Percentiles rank a stretch among this genome's conserved stretches.
These are phyloP conservation scores for Chalciporus pseudorubinellus DNA, from an alignment of 768 basidiomycete species.

Conservation along the genomic window DNA sequence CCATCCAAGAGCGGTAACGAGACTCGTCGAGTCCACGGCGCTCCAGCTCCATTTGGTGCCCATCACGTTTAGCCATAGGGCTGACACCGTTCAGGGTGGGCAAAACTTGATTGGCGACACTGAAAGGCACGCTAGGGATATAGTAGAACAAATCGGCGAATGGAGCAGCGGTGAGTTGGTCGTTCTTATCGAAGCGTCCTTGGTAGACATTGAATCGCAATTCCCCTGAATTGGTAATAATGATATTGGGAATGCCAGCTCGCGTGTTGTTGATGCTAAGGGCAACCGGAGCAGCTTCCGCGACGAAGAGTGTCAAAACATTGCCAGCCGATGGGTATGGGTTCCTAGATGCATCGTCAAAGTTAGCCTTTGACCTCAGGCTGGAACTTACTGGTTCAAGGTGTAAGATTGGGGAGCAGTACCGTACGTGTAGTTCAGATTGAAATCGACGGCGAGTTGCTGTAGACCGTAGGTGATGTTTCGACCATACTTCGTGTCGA, in stretches of 20 bases:
- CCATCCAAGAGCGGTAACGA: constrained; percentile 39
- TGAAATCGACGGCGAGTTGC: constrained; percentile 52
- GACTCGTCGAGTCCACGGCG: constrained; percentile 47
- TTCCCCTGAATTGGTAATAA: constrained; percentile 63
- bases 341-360: constrained; percentile 34
- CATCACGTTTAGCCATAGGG: constrained; percentile 3
- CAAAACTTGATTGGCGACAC: constrained; percentile 52
- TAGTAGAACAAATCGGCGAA: constrained; percentile 65
- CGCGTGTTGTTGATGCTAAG: constrained; percentile 65
- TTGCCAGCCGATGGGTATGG: constrained; percentile 64
- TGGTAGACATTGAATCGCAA: constrained; percentile 65
- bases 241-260: constrained; percentile 55
- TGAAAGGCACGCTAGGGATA: constrained; percentile 51
- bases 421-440: constrained; percentile 65
- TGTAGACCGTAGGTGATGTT: constrained; percentile 50
- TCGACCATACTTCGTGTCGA: constrained; percentile 59
- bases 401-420: constrained; percentile 76
- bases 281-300: constrained; percentile 52
- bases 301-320: constrained; percentile 56
- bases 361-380: no score
- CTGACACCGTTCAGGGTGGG: constrained; percentile 48
- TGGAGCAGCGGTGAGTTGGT: constrained; percentile 73
- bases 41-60: constrained; percentile 26
- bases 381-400: constrained; percentile 48
- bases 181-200: constrained; percentile 76